Evolutionary conservation across 164 flowering plant species (phyloP).

Genomic region (Nymphaea colorata): DNA sequence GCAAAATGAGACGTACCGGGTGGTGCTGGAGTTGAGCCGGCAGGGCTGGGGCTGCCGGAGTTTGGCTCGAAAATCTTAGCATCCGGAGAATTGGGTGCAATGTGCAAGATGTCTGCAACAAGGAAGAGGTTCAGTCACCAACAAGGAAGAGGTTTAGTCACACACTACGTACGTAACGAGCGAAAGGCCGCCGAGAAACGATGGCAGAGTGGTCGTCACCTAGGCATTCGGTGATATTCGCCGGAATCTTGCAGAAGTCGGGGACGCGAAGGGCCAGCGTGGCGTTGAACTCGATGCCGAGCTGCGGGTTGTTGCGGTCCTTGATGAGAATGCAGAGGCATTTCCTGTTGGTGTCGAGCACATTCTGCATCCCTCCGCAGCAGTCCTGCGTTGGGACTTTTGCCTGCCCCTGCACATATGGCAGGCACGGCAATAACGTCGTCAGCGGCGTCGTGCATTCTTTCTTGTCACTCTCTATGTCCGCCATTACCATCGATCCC

Average conservation of each 20-base stretch:
- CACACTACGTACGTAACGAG: background rate
- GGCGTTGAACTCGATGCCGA: slow-evolving; percentile 57
- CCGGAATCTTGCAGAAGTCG: slow-evolving; percentile 24
- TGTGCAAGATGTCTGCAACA: background rate
- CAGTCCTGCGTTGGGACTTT: slow-evolving; percentile 62
- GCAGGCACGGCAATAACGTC: slow-evolving; percentile 52
- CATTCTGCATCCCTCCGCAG: slow-evolving; percentile 49
- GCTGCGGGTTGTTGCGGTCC: slow-evolving; percentile 51
- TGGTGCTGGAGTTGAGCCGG: background rate
- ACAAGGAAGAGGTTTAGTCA: background rate
- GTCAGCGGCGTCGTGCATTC: slow-evolving; percentile 48
- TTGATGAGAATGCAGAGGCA: slow-evolving; percentile 64
- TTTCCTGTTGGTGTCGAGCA: slow-evolving; percentile 39
- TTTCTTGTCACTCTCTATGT: slow-evolving; percentile 31
- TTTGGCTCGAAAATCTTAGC: background rate
- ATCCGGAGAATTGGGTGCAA: background rate
- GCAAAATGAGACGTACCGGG: background rate
- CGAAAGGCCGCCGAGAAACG: background rate
- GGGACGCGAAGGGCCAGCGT: slow-evolving; percentile 61
- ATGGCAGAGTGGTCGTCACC: slow-evolving; percentile 13
- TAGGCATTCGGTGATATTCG: slow-evolving; percentile 33
- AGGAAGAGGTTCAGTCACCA: background rate
- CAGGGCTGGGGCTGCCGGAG: background rate
- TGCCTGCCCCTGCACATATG: slow-evolving; percentile 43
- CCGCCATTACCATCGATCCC: slow-evolving; percentile 18